Evolutionary conservation across 2,329 filamentous ascomycete species (phyloP).

Genomic region (Monosporascus sp.): DNA sequence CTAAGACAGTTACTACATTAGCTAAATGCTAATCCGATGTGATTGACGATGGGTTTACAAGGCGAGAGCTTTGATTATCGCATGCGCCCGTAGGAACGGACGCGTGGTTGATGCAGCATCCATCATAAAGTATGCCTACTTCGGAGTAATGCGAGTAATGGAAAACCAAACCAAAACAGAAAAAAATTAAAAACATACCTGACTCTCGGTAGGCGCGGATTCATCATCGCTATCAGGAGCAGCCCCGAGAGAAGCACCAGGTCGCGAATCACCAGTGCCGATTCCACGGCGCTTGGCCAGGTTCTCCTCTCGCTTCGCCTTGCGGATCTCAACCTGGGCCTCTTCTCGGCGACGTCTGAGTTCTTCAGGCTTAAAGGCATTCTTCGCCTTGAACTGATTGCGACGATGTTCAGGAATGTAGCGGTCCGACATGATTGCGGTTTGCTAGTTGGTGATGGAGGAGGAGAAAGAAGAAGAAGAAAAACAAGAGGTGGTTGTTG

Average conservation of each 20-base stretch:
- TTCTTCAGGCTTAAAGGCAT: slow-evolving; percentile 98
- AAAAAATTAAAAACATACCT: slow-evolving; percentile 59
- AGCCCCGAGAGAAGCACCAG: slow-evolving; percentile 76
- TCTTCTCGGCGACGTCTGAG: slow-evolving; percentile 96
- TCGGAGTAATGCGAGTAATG: background rate
- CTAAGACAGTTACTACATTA: slow-evolving; percentile 42
- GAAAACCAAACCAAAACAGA: slow-evolving; percentile 8
- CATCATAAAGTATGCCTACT: no score
- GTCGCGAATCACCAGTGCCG: slow-evolving; percentile 70
- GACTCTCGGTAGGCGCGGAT: slow-evolving; percentile 85
- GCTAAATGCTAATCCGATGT: slow-evolving; percentile 5
- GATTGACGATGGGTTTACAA: no score
- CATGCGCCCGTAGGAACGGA: no score
- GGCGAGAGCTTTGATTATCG: no score
- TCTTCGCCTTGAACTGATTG: slow-evolving; percentile 99
- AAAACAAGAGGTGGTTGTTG: background rate
- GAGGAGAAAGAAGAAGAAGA: no score
- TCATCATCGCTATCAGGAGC: slow-evolving; percentile 98
- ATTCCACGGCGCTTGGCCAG: slow-evolving; percentile 97
- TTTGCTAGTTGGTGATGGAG: slow-evolving; percentile 10
- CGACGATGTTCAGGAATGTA: slow-evolving; percentile 99
- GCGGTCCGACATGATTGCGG: slow-evolving; percentile 83
- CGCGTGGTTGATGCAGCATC: no score
- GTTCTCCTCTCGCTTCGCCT: slow-evolving; percentile 98
- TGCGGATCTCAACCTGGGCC: slow-evolving; percentile 98